A percentile compares a stretch with the other conserved stretches of the same genome.
Conservation (phyloP, 1,284 basidiomycete genomes). For the Bjerkandera adusta region DNA sequence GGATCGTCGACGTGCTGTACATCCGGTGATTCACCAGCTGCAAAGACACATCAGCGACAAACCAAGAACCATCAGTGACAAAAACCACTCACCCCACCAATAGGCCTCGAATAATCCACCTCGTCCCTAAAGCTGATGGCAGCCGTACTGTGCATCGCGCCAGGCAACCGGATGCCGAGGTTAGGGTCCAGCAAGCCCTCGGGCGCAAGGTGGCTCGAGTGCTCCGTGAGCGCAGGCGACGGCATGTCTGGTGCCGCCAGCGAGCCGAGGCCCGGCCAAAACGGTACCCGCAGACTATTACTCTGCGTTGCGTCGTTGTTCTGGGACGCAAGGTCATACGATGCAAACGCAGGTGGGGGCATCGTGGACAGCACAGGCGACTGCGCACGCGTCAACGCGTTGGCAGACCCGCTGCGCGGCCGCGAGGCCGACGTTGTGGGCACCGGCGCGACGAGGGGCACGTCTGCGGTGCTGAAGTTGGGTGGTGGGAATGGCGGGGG, state of each 20-base stretch:
- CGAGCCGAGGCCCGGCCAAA: constrained; percentile 20
- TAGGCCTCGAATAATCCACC: constrained; percentile 43
- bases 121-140: constrained; percentile 40
- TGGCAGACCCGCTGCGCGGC: constrained; percentile 3
- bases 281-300: constrained; percentile 8
- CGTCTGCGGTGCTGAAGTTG: background rate
- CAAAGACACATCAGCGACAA: constrained; percentile 7
- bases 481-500: background rate
- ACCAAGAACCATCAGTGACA: background rate
- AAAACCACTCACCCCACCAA: constrained; percentile 36
- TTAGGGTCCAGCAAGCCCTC: constrained; percentile 41
- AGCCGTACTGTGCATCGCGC: constrained; percentile 32
- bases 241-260: constrained; percentile 22
- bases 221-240: constrained; percentile 36
- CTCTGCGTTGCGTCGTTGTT: constrained; percentile 7
- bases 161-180: constrained; percentile 18
- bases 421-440: background rate
- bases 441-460: background rate
- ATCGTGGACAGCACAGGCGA: constrained; percentile 18
- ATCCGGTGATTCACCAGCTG: constrained; percentile 38
- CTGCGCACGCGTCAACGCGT: constrained; percentile 18
- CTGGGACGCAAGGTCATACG: constrained; percentile 8
- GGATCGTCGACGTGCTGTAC: constrained; percentile 39
- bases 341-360: constrained; percentile 13
- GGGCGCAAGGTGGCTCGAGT: constrained; percentile 24